phyloP scores from a whole-genome alignment of 495 filamentous ascomycete genomes.

The Baudoinia panamericana region DNA sequence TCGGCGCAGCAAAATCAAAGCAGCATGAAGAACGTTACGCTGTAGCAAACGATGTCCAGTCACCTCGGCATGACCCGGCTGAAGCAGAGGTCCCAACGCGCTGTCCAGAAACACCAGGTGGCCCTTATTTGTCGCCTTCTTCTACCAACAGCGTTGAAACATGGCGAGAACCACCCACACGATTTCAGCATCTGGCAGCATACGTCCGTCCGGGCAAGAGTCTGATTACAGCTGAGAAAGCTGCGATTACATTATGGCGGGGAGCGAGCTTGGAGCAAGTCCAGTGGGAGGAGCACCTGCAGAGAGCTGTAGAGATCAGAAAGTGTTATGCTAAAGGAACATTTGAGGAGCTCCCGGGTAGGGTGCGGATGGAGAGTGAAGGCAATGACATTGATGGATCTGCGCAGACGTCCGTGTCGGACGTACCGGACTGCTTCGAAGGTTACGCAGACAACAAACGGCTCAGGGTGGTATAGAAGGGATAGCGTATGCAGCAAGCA shows the following conservation, averaged over 20 bases:
- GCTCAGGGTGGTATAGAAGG: background rate
- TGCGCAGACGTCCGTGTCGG: background rate
- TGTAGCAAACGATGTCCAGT: background rate
- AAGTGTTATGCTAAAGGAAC: background rate
- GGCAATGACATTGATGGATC: background rate
- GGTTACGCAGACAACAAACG: background rate
- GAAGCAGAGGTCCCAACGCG: background rate
- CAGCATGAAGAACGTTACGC: background rate
- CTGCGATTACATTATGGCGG: constrained; percentile 3
- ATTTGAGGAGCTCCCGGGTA: background rate
- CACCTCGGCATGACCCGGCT: background rate
- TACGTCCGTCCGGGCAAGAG: background rate
- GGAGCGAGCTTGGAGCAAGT: background rate
- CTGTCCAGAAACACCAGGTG: background rate
- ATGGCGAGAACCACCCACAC: background rate
- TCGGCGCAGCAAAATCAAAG: background rate
- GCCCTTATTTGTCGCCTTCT: background rate
- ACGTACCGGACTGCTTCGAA: background rate
- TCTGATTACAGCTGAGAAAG: constrained; percentile 2
- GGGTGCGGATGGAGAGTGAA: background rate
- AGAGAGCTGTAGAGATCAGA: background rate
- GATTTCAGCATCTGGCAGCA: constrained; percentile 4
- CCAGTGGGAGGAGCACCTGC: constrained; percentile 2
- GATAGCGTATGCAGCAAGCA: background rate
- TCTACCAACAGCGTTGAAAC: background rate